Percentiles rank a stretch among this genome's conserved stretches.
These are phyloP conservation scores for Nepenthes mirabilis DNA, from an alignment of 148 eudicot genomes.

Conservation along the genomic window DNA sequence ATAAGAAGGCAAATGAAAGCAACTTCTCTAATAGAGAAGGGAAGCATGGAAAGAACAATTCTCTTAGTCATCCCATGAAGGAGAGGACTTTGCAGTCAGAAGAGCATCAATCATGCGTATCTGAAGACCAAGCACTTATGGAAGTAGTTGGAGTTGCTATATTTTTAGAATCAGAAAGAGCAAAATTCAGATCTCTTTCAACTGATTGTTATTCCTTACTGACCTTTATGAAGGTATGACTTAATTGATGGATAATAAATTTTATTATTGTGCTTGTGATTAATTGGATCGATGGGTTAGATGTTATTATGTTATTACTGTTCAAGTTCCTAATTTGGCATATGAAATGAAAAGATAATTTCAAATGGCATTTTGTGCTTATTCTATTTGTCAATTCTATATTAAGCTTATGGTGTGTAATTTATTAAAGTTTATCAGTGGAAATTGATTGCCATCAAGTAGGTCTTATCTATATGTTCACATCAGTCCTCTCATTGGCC, in stretches of 20 bases:
- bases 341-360: neutral
- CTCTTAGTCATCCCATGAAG: constrained; percentile 13
- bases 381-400: no score
- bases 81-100: constrained; percentile 16
- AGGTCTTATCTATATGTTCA: no score
- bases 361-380: no score
- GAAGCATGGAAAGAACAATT: constrained; percentile 14
- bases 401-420: no score
- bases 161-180: constrained; percentile 29
- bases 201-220: constrained; percentile 27
- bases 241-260: neutral
- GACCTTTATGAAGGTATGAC: constrained; percentile 24
- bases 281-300: neutral
- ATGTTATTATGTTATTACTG: no score
- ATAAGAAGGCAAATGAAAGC: constrained; percentile 12
- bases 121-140: constrained; percentile 13
- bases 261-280: neutral
- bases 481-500: no score
- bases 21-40: constrained; percentile 17
- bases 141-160: constrained; percentile 25
- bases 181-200: constrained; percentile 47
- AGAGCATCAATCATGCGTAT: constrained; percentile 7
- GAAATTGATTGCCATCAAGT: no score
- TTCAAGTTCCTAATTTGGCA: no score
- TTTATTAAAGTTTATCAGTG: no score